These are phyloP conservation scores for Penicillium aurantiogriseum DNA, from an alignment of 2,329 filamentous ascomycete genomes.

Conservation along the genomic window DNA sequence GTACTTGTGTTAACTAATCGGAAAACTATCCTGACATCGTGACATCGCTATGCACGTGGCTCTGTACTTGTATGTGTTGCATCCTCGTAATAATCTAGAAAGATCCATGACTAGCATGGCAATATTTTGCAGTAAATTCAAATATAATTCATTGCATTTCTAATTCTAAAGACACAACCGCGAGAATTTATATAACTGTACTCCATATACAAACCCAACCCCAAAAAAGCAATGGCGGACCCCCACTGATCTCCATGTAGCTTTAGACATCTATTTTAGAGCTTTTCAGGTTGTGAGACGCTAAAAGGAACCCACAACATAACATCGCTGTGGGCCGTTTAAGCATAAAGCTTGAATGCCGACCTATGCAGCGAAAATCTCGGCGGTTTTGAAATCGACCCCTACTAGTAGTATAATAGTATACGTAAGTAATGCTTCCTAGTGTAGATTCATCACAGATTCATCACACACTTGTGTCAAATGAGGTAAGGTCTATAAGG, in stretches of 20 bases:
- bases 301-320: constrained; percentile 11
- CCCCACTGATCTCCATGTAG: background rate
- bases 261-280: background rate
- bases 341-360: constrained; percentile 21
- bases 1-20: background rate
- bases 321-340: constrained; percentile 16
- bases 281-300: constrained; percentile 1
- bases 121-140: background rate
- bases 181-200: background rate
- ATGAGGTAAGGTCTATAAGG: constrained; percentile 4
- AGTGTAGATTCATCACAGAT: background rate
- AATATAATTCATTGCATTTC: background rate
- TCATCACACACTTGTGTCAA: background rate
- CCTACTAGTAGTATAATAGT: background rate
- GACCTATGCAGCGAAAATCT: constrained; percentile 8
- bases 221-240: background rate
- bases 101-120: background rate
- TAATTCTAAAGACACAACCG: background rate
- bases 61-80: background rate
- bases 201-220: background rate
- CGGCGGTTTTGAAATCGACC: background rate
- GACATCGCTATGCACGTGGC: background rate
- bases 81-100: background rate
- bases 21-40: background rate
- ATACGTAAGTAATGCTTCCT: background rate